phyloP scores from a whole-genome alignment of 1,284 basidiomycete species.

The Ustilago vetiveriae region DNA sequence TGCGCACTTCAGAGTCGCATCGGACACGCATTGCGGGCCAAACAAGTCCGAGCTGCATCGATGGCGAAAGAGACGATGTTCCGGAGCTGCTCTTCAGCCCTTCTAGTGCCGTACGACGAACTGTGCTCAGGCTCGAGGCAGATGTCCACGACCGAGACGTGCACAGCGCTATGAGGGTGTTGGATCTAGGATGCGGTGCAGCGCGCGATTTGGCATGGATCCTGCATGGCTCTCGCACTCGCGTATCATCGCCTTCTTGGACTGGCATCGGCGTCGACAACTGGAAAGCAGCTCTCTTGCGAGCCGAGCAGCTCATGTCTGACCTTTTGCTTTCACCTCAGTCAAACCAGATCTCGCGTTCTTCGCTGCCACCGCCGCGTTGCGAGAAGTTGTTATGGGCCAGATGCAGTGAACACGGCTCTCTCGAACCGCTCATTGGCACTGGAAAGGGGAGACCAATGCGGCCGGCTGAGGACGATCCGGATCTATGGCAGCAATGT shows the following conservation, averaged over 20 bases:
- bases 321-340: slow-evolving; percentile 43
- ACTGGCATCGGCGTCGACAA: slow-evolving; percentile 39
- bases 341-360: neutral
- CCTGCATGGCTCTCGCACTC: slow-evolving; percentile 33
- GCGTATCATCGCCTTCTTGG: slow-evolving; percentile 6
- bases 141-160: no score
- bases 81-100: slow-evolving; percentile 37
- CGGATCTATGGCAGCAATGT: slow-evolving; percentile 3
- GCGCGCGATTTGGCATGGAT: slow-evolving; percentile 42
- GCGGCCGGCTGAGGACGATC: neutral
- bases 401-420: slow-evolving; percentile 24
- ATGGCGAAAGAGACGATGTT: slow-evolving; percentile 5
- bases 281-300: slow-evolving; percentile 39
- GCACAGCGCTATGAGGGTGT: slow-evolving; percentile 4
- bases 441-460: slow-evolving; percentile 34
- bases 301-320: slow-evolving; percentile 24
- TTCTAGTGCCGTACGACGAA: slow-evolving; percentile 24
- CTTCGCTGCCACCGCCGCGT: neutral
- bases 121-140: slow-evolving; percentile 8
- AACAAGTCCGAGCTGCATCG: neutral
- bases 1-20: slow-evolving; percentile 10
- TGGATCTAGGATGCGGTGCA: slow-evolving; percentile 43
- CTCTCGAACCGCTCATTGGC: slow-evolving; percentile 26
- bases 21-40: slow-evolving; percentile 1
- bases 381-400: slow-evolving; percentile 40